phyloP scores from a whole-genome alignment of 2,329 filamentous ascomycete species.

The Hortaea werneckii region DNA sequence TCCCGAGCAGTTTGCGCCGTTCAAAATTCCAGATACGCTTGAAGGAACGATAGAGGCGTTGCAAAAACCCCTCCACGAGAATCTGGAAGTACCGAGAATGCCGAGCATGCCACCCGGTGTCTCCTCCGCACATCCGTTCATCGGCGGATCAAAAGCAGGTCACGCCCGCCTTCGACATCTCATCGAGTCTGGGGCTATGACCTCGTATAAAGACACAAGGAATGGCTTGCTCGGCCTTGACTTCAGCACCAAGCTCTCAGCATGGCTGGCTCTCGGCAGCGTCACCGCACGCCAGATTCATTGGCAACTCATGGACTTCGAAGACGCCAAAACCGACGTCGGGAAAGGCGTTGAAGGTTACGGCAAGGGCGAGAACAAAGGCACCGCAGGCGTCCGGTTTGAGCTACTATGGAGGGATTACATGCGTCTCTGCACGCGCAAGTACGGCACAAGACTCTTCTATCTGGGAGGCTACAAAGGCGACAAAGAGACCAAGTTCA shows the following conservation, averaged over 20 bases:
- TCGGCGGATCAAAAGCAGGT: slow-evolving; percentile 55
- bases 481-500: slow-evolving; percentile 25
- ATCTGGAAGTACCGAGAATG: slow-evolving; percentile 40
- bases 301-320: slow-evolving; percentile 54
- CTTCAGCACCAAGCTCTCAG: slow-evolving; percentile 67
- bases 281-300: slow-evolving; percentile 66
- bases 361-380: slow-evolving; percentile 60
- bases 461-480: slow-evolving; percentile 52
- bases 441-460: slow-evolving; percentile 59
- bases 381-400: slow-evolving; percentile 58
- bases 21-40: slow-evolving; percentile 49
- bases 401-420: slow-evolving; percentile 74
- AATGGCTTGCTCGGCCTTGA: slow-evolving; percentile 62
- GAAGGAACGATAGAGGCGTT: slow-evolving; percentile 46
- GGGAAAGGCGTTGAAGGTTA: slow-evolving; percentile 44
- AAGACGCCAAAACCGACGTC: slow-evolving; percentile 46
- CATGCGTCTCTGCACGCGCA: slow-evolving; percentile 64
- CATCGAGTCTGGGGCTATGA: slow-evolving; percentile 50
- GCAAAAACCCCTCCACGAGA: slow-evolving; percentile 45
- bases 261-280: slow-evolving; percentile 61
- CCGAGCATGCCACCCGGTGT: slow-evolving; percentile 45
- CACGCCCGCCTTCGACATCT: slow-evolving; percentile 51
- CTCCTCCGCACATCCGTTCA: slow-evolving; percentile 54
- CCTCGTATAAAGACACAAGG: slow-evolving; percentile 57
- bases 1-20: slow-evolving; percentile 51